Base-by-base conservation (phyloP, 495 filamentous ascomycete species). In the Talaromyces adpressus region DNA sequence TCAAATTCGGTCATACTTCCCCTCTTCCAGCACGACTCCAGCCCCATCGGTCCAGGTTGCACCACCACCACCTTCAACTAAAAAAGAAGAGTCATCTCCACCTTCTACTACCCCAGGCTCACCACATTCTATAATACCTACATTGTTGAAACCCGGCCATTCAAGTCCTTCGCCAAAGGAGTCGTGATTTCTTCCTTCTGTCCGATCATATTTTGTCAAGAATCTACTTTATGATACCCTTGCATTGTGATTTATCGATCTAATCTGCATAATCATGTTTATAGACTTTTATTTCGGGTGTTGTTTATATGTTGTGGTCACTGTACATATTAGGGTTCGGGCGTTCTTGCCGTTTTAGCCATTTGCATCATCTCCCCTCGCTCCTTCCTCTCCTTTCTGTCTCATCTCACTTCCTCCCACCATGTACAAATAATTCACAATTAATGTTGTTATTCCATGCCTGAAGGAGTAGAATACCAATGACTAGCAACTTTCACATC, bases 1-100 rank as follows among this genome's bases (percentile, higher is more conserved):
- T 16, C 62, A 63, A 12, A 61, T 81, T 59, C 63, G 67, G 23
- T 77, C 75, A 6, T 77, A 75, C 41, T 61, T 79, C 16, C 63
- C 74, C 2, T 71, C 71, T 39, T 36, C 60, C 20, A 29, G 20
- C 23, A 20, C 29, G 18, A 53, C 45, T 36, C 45, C 45, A 64
- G 67, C 1, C 23, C 23, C 41, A 66, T 29, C 58, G 30, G 45
- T 8, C 25, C 45, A 45, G 65, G 67, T 1, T 23, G 32, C 41
- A 66, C 39, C 58, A 20, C 14, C 25, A 16, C 20, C 9, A 16
- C 60, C 47, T 18, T 2, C 41, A 14, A 2, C 41, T 6, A 62
- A 4, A n/a, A 29, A n/a, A 34, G 60, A 47, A 41, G 20, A 22
- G 39, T 6, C 34, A 18, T 18, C 3, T 60, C 11, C 57, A n/a